Percentiles rank a stretch among this genome's conserved stretches.
phyloP scores from a whole-genome alignment of 176 grass and related monocot genomes.

The Poa pratensis region DNA sequence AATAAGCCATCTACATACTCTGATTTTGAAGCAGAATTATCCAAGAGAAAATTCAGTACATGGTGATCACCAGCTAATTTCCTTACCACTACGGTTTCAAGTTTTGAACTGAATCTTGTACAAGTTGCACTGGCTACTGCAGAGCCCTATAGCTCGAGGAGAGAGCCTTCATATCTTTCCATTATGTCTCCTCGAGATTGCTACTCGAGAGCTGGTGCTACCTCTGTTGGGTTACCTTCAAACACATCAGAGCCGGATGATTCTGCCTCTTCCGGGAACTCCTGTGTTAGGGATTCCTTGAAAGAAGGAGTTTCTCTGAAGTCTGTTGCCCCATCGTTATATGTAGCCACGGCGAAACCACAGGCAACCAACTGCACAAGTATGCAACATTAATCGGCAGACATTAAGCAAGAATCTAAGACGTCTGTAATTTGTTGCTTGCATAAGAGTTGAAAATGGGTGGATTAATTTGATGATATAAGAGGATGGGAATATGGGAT shows the following conservation, averaged over 20 bases:
- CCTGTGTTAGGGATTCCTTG: slow-evolving; percentile 81
- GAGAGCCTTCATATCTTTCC: slow-evolving; percentile 11
- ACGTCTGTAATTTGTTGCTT: background rate
- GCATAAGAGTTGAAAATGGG: slow-evolving; percentile 4
- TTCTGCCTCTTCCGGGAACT: slow-evolving; percentile 89
- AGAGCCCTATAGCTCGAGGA: slow-evolving; percentile 25
- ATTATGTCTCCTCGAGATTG: background rate
- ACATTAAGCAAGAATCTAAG: background rate
- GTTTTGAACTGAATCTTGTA: slow-evolving; percentile 25
- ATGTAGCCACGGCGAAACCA: slow-evolving; percentile 83
- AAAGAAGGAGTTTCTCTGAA: slow-evolving; percentile 84
- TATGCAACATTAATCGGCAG: slow-evolving; percentile 1
- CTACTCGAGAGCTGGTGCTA: slow-evolving; percentile 85
- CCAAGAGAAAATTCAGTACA: slow-evolving; percentile 37
- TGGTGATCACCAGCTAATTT: slow-evolving; percentile 9
- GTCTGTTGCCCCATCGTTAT: slow-evolving; percentile 89
- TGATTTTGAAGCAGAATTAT: background rate
- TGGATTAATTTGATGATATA: background rate
- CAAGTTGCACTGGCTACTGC: slow-evolving; percentile 17
- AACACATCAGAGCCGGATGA: slow-evolving; percentile 84
- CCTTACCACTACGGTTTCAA: slow-evolving; percentile 35
- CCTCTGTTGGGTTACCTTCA: slow-evolving; percentile 96
- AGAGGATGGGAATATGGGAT: slow-evolving; percentile 14
- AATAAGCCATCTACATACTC: slow-evolving; percentile 39
- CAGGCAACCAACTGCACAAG: slow-evolving; percentile 82